Conservation (phyloP, 257 asterid genomes). For the Anisodus tanguticus region DNA sequence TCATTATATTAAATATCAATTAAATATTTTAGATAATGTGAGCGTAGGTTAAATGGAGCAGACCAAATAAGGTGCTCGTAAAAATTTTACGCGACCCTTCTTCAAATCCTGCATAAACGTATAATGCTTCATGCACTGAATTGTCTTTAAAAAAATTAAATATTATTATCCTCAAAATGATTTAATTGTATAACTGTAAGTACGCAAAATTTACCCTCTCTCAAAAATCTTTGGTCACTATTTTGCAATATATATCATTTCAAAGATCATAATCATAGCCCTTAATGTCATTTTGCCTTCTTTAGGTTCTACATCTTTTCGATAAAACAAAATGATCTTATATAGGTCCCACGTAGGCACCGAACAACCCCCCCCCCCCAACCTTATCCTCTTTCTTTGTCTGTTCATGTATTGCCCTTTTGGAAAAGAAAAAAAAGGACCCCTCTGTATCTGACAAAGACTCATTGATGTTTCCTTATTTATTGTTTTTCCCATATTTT, state of each 20-base stretch:
- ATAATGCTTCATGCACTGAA: no score
- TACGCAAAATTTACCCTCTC: neutral
- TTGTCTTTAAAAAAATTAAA: no score
- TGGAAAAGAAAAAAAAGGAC: neutral
- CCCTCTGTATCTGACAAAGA: neutral
- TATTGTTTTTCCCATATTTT: neutral
- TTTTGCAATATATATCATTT: neutral
- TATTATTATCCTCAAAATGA: no score
- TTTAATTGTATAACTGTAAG: no score
- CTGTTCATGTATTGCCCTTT: neutral
- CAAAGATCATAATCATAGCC: neutral
- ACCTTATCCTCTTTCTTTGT: conserved; percentile 19
- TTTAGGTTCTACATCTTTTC: neutral
- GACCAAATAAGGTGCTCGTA: no score
- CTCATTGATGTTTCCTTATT: neutral
- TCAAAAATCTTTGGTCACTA: neutral
- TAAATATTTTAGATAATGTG: no score
- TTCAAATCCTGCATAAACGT: no score
- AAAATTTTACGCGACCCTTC: no score
- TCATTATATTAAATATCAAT: no score
- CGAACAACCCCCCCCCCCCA: neutral
- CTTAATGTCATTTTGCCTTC: neutral
- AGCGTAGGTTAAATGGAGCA: no score
- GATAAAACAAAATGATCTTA: neutral
- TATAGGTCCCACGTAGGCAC: neutral